Evolutionary conservation across 192 early-diverging fungal species (phyloP), one percentile per base, ranked within the genome.

Genomic region (Coemansia sp.): DNA sequence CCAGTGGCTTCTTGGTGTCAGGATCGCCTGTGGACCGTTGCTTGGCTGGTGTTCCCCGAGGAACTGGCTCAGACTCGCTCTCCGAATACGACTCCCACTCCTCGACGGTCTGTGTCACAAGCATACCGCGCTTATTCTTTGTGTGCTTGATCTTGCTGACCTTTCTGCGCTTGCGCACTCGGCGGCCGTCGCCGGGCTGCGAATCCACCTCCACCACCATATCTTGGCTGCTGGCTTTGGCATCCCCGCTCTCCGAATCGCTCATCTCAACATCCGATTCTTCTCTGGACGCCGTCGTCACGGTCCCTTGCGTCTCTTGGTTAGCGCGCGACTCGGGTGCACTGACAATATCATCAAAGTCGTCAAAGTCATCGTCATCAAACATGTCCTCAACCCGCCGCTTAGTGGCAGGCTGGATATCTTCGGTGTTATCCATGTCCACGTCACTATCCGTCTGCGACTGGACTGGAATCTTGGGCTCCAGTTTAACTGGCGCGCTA

Each of bases 31-130:
- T 42, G 19, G 62, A 63, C 21, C 48, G 57, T 34, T 27, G 67
- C 64, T 42, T 72, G 36, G 46, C 40, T 16, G 53, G 44, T 7
- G 54, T 36, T 31, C 10, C 13, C 48, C 72, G 31, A 62, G 48
- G 13, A 24, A 31, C 21, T 39, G 59, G 59, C 59, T 82, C 79
- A 8, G 79, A 61, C 50, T 81, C 79, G 66, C 64, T 76, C 50
- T 77, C 79, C 8, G 74, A 82, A 41, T 71, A 82, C 44, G 79
- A 82, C 59, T 82, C 79, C 79, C 79, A 82, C 42, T 66, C 74
- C 1, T 83, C 72, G 59, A 83, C 80, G 3, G 75, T 67, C 66
- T 83, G 63, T 37, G 72, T 72, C 14, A 83, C 80, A 59, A 83
- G 63, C 80, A 83, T 83, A 27, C 80, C 80, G 24, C 80, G 75